Evolutionary conservation across 2,329 filamentous ascomycete species (phyloP).

Genomic region (Periconia macrospinosa): DNA sequence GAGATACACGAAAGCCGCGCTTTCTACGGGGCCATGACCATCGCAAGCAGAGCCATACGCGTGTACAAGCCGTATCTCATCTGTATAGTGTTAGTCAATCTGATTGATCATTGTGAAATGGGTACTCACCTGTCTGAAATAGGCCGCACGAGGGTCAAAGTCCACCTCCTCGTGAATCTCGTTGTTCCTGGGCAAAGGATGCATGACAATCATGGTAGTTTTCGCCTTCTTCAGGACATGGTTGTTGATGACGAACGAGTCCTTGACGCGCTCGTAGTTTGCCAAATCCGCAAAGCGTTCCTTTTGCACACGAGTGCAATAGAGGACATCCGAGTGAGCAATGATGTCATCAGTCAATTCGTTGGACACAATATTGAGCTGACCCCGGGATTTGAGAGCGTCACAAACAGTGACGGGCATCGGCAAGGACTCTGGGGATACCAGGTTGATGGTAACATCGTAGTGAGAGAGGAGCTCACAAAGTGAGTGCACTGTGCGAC

Average conservation of each 20-base stretch:
- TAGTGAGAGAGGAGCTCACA: slow-evolving; percentile 95
- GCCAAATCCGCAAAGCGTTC: slow-evolving; percentile 84
- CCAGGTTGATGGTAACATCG: slow-evolving; percentile 90
- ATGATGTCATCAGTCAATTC: slow-evolving; percentile 85
- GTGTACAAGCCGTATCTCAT: slow-evolving; percentile 98
- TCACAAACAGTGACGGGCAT: slow-evolving; percentile 76
- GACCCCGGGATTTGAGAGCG: slow-evolving; percentile 71
- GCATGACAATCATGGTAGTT: slow-evolving; percentile 90
- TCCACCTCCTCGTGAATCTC: slow-evolving; percentile 96
- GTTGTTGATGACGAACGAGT: slow-evolving; percentile 88
- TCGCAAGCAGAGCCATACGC: slow-evolving; percentile 92
- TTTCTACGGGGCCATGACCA: slow-evolving; percentile 71
- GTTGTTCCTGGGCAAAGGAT: slow-evolving; percentile 89
- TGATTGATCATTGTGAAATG: neutral
- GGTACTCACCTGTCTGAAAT: slow-evolving; percentile 92
- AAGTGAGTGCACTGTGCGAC: slow-evolving; percentile 91
- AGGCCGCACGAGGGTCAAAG: slow-evolving; percentile 93
- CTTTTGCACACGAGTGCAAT: slow-evolving; percentile 96
- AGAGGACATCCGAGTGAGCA: slow-evolving; percentile 84
- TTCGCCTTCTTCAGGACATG: slow-evolving; percentile 88
- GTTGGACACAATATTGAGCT: slow-evolving; percentile 75
- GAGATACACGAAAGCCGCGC: neutral
- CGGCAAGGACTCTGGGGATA: slow-evolving; percentile 76
- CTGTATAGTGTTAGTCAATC: slow-evolving; percentile 58
- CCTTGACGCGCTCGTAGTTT: slow-evolving; percentile 85